These are phyloP conservation scores for Aspergillus avenaceus DNA, from an alignment of 495 filamentous ascomycete species.

Conservation along the genomic window DNA sequence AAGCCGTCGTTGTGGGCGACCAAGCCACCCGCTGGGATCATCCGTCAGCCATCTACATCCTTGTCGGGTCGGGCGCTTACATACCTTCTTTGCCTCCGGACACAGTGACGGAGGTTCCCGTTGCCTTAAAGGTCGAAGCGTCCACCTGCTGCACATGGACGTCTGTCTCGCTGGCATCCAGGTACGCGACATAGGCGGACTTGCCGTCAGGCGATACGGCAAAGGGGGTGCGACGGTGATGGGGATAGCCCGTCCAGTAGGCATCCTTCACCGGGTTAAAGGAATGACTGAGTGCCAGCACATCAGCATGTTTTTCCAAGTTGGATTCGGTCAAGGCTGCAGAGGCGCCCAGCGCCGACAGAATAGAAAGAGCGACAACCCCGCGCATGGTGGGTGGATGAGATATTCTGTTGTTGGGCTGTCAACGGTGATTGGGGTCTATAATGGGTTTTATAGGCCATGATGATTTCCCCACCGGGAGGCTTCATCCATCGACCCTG, in stretches of 20 bases:
- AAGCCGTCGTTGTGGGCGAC: constrained; percentile 55
- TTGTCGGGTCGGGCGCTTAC: background rate
- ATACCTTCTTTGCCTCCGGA: constrained; percentile 41
- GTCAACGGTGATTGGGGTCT: background rate
- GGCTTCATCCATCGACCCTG: background rate
- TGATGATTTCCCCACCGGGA: no score
- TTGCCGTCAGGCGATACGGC: constrained; percentile 47
- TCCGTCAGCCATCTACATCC: background rate
- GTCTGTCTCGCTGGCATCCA: constrained; percentile 42
- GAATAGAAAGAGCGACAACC: constrained; percentile 24
- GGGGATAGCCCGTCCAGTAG: constrained; percentile 52
- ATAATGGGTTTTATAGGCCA: background rate
- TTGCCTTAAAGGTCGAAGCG: constrained; percentile 40
- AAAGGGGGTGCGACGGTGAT: constrained; percentile 52
- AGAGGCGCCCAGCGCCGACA: constrained; percentile 27
- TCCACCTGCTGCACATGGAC: constrained; percentile 49
- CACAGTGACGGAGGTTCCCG: constrained; percentile 39
- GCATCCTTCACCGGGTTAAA: constrained; percentile 48
- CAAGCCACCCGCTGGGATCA: constrained; percentile 41
- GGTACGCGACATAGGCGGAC: constrained; percentile 49
- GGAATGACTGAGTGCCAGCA: constrained; percentile 32
- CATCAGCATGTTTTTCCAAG: constrained; percentile 38
- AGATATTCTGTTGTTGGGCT: background rate
- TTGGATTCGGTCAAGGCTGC: constrained; percentile 22
- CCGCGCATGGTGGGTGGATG: constrained; percentile 22